Base-by-base conservation (phyloP, 306 rosid species). In the Cicer yamashitae region DNA sequence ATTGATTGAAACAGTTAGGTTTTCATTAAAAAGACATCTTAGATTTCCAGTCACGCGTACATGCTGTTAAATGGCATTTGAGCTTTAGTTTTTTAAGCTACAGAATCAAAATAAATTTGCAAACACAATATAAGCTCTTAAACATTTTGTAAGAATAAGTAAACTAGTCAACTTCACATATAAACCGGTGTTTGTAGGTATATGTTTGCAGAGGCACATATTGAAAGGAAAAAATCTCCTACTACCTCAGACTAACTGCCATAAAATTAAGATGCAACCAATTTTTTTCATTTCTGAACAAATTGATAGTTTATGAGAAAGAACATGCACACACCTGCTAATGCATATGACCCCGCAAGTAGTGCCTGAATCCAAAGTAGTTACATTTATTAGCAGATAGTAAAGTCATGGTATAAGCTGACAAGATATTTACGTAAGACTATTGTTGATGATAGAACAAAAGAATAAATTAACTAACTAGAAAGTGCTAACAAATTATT, bases 361-460 rank as follows among this genome's bases (percentile, higher is more conserved):
- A 89, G 85, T 78, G 75, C 97, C 97, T 94, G 97, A 83, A 84
- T 57, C 67, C 81, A 87, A 50, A 74, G 64, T 57, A 64, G 45
- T 77, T 34, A 45, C 67, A 66, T 39, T 67, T 8, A 57, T 72
- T 77, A 89, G 85, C 57, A 63, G 73, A 67, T 66, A 54, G 61
- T 70, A 71, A 68, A 8, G 75, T 57, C 41, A 4, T 14, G 48
- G 39, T 64, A 77, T 68, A 68, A 77, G 46, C 8, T n/a, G 78
- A 63, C 53, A 44, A 50, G 74, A 20, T 45, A 60, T 76, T 76
- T 61, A 41, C 22, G 45, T 20, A 48, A 76, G 71, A 69, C 62
- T 34, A 69, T 39, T 44, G 77, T 47, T 64, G 54, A 80, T 8
- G 40, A 47, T 43, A n/a, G n/a, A 52, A 65, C 56, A 70, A 39